Conservation (phyloP, 1,284 basidiomycete genomes). For the Volvariella volvacea region DNA sequence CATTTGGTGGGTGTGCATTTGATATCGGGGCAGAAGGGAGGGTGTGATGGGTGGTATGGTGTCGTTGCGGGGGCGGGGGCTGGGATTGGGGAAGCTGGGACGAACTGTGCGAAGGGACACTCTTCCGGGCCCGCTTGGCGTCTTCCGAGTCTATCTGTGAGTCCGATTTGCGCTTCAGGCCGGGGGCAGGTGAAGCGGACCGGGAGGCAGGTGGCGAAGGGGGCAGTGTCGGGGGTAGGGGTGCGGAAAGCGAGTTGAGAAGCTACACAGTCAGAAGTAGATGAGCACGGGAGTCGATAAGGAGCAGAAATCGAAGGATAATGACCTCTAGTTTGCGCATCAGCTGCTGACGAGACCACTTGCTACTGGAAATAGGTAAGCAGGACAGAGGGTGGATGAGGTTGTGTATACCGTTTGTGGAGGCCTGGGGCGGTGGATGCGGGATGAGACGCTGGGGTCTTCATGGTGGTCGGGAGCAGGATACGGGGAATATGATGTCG, state of each 20-base stretch:
- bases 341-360: slow-evolving; percentile 55
- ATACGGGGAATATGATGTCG: neutral
- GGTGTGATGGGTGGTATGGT: slow-evolving; percentile 13
- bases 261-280: slow-evolving; percentile 33
- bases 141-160: slow-evolving; percentile 35
- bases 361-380: slow-evolving; percentile 28
- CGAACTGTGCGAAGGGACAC: slow-evolving; percentile 26
- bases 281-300: slow-evolving; percentile 11
- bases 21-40: slow-evolving; percentile 8
- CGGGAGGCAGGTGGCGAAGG: slow-evolving; percentile 64
- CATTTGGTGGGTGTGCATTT: slow-evolving; percentile 11
- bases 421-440: slow-evolving; percentile 10
- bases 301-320: slow-evolving; percentile 6
- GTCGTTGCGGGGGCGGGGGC: slow-evolving; percentile 13
- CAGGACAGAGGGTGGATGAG: slow-evolving; percentile 10
- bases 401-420: slow-evolving; percentile 25
- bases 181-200: slow-evolving; percentile 48
- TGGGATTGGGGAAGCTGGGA: slow-evolving; percentile 12
- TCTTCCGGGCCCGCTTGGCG: slow-evolving; percentile 51
- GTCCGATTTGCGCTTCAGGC: slow-evolving; percentile 57
- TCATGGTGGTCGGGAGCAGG: slow-evolving; percentile 3
- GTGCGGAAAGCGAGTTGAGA: slow-evolving; percentile 46
- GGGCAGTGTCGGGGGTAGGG: slow-evolving; percentile 56
- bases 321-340: slow-evolving; percentile 47
- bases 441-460: slow-evolving; percentile 14